phyloP scores from a whole-genome alignment of 352 stramenopile genomes.

The Peronospora destructor region DNA sequence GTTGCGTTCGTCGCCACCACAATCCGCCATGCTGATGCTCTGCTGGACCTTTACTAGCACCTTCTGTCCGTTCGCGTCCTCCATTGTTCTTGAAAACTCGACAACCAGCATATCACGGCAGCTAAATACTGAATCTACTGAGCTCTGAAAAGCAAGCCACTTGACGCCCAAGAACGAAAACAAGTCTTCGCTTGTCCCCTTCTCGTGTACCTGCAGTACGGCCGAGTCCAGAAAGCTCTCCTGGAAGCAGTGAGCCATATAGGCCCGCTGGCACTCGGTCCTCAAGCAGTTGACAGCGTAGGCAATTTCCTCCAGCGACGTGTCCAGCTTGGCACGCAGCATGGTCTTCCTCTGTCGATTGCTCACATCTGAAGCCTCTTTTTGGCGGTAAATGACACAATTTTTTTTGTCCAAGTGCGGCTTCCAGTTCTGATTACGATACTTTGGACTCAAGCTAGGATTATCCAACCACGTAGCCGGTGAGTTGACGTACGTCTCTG shows the following conservation, averaged over 20 bases:
- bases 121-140: slow-evolving; percentile 60
- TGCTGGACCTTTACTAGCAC: slow-evolving; percentile 57
- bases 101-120: slow-evolving; percentile 55
- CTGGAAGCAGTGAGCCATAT: slow-evolving; percentile 60
- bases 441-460: slow-evolving; percentile 43
- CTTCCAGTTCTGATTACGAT: slow-evolving; percentile 62
- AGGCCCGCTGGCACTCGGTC: slow-evolving; percentile 54
- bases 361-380: slow-evolving; percentile 35
- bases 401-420: slow-evolving; percentile 63
- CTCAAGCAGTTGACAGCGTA: slow-evolving; percentile 55
- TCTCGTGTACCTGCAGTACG: slow-evolving; percentile 58
- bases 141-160: slow-evolving; percentile 64
- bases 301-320: slow-evolving; percentile 60
- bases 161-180: slow-evolving; percentile 74
- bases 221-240: slow-evolving; percentile 67
- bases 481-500: slow-evolving; percentile 38
- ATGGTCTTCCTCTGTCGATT: slow-evolving; percentile 43
- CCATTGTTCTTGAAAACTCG: slow-evolving; percentile 55
- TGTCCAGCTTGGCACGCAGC: slow-evolving; percentile 60
- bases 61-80: slow-evolving; percentile 47
- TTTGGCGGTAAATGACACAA: slow-evolving; percentile 60
- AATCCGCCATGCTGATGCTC: slow-evolving; percentile 48
- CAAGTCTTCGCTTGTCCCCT: slow-evolving; percentile 38
- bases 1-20: slow-evolving; percentile 36
- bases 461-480: slow-evolving; percentile 64